Evolutionary conservation across 768 basidiomycete genomes (phyloP), one percentile per base, ranked within the genome.

Genomic region (Chalciporus chontae): DNA sequence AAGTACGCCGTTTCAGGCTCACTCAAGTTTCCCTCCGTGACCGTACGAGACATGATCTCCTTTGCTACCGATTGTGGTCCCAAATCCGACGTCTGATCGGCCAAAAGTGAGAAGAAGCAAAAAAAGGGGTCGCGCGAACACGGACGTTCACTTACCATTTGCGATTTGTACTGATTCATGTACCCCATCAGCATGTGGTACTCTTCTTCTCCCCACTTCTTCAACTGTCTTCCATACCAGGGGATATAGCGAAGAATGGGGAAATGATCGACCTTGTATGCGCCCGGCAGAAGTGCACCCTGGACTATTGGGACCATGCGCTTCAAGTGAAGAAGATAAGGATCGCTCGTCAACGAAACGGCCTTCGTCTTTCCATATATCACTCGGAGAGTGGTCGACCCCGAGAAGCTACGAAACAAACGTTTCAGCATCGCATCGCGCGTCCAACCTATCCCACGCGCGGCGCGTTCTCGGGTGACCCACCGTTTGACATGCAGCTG

Each of bases 1-100:
- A 85, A 73, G 61, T 79, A 85, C 0, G 81, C 76, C 0, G 72
- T 73, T 53, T 85, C 81, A 14, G 73, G 64, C 47, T 78, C 74
- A 5, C 74, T 72, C 3, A 84, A 65, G 11, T 73, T 73, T 13
- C 78, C 73, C 36, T 79, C 76, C 0, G 59, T 56, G 47, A 80
- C 59, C 8, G 46, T 77, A 2, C 70, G 72, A 34, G 77, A 76
- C 3, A 82, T 57, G 36, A 81, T 73, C 48, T 80, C 78, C 57
- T 74, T 77, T 1, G 75, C 79, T 41, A 85, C 81, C 4, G 77
- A 70, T 13, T 52, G 40, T 5, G 57, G 40, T 0, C 48, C 53
- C 11, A 23, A 48, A 5, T 58, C 50, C 7, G 41, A 18, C 26
- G 40, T 31, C 65, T 66, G 21, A 11, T 31, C 10, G 29, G 29